Evolutionary conservation across 768 basidiomycete species (phyloP).

Genomic region (Mrakia hoshinonis): DNA sequence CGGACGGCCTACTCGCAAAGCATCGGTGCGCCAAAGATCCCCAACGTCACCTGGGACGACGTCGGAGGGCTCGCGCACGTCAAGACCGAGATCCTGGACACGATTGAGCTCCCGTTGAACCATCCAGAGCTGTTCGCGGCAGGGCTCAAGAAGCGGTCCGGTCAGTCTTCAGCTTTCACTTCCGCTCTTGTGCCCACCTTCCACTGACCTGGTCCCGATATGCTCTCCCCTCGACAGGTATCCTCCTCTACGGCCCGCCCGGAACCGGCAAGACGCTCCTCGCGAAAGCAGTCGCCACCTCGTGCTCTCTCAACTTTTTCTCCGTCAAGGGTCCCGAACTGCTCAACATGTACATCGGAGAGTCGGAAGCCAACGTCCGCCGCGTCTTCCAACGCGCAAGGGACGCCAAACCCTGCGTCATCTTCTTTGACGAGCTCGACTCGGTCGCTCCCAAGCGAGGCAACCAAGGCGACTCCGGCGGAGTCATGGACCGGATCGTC

Average conservation of each 20-base stretch:
- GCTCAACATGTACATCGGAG: conserved; percentile 97
- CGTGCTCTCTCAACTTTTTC: conserved; percentile 89
- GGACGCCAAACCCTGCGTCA: conserved; percentile 86
- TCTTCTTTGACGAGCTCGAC: conserved; percentile 95
- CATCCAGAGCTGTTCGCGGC: conserved; percentile 81
- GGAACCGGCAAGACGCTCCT: conserved; percentile 92
- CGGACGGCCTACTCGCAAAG: conserved; percentile 74
- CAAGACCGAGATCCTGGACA: conserved; percentile 89
- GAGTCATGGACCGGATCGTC: conserved; percentile 96
- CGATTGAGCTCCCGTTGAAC: conserved; percentile 82
- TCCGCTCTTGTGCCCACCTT: no score
- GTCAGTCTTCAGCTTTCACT: conserved; percentile 46
- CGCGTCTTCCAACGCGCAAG: conserved; percentile 81
- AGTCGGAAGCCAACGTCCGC: conserved; percentile 59
- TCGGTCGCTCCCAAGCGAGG: conserved; percentile 90
- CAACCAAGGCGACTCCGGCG: conserved; percentile 90
- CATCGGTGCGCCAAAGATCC: conserved; percentile 96
- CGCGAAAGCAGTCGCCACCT: conserved; percentile 92
- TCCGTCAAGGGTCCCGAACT: conserved; percentile 95
- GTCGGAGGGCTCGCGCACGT: conserved; percentile 82
- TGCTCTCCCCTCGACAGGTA: conserved; percentile 49
- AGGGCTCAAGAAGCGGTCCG: conserved; percentile 91
- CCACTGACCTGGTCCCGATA: no score
- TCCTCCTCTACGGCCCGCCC: conserved; percentile 86
- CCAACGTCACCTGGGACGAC: conserved; percentile 92